Evolutionary conservation across 2,329 filamentous ascomycete species (phyloP), one percentile per base, ranked within the genome.

Genomic region (Penicillium sp.): DNA sequence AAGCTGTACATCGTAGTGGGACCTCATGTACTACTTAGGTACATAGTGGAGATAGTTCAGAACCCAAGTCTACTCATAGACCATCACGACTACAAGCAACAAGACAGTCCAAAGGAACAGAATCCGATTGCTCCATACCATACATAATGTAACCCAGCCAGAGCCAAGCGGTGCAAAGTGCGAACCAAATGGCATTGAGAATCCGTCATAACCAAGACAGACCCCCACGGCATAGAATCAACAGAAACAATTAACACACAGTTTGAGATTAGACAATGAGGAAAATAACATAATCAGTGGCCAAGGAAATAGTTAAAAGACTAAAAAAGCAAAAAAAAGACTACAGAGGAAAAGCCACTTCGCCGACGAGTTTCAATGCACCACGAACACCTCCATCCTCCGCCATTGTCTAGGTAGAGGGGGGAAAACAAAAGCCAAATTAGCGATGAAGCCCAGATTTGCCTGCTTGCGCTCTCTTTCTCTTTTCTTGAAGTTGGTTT

Each of bases 351-450:
- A 54, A 55, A 68, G 67, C 66, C 68, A 73, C 67, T 68, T 71
- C 70, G 70, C 71, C 70, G 64, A 67, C 62, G 60, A 67, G 66
- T 47, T 55, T 67, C 58, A 68, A 69, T 70, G 70, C 72, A 73
- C 72, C 72, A 68, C 64, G 62, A 73, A 75, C 72, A 74, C 72
- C 71, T 66, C 68, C 65, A 67, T 55, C 70, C 66, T 72, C 70
- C 68, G 67, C 70, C 65, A 66, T 66, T 60, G 63, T 73, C 70
- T 72, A 72, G 70, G 64, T 62, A 71, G 71, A 72, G 63, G 70
- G 67, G 62, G 65, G 50, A 61, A 63, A 64, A 64, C 58, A 67
- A 66, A 63, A 63, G 64, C 61, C 56, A 65, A 60, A 64, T 64
- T 57, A 61, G 65, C 64, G 55, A 66, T 59, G 58, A 64, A 66